These are phyloP conservation scores for Trichosporon ovoides DNA, from an alignment of 1,284 basidiomycete genomes.

Conservation along the genomic window DNA sequence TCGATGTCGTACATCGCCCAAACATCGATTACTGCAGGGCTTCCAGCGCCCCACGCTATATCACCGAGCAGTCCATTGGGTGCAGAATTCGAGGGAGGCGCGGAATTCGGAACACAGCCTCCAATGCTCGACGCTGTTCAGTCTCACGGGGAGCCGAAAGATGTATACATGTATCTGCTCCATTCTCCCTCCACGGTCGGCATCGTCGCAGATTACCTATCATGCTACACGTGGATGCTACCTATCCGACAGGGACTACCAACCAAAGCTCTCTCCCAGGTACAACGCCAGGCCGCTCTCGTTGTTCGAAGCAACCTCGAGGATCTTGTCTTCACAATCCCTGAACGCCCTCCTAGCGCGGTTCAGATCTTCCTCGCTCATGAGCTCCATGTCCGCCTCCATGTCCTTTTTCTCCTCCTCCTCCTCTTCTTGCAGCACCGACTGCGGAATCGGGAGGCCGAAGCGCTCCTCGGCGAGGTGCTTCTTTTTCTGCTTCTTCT, in stretches of 20 bases:
- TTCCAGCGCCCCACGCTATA: too few relatives aligned
- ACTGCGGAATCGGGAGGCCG: slow-evolving; percentile 45
- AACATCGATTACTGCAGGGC: too few relatives aligned
- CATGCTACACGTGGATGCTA: background rate
- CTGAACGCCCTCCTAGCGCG: slow-evolving; percentile 35
- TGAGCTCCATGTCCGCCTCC: slow-evolving; percentile 20
- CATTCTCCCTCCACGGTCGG: too few relatives aligned
- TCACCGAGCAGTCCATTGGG: too few relatives aligned
- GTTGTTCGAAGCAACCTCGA: slow-evolving; percentile 35
- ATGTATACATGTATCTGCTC: background rate
- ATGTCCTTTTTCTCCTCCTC: slow-evolving; percentile 33
- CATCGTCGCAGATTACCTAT: too few relatives aligned
- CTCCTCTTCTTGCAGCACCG: slow-evolving; percentile 37
- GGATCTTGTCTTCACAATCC: slow-evolving; percentile 30
- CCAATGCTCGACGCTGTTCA: too few relatives aligned
- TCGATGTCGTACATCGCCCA: too few relatives aligned
- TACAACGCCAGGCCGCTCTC: slow-evolving; percentile 34
- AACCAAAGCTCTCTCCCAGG: slow-evolving; percentile 40
- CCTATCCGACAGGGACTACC: slow-evolving; percentile 20
- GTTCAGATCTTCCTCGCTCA: slow-evolving; percentile 28
- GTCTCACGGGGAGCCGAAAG: too few relatives aligned
- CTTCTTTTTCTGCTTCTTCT: slow-evolving; percentile 32
- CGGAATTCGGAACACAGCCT: too few relatives aligned
- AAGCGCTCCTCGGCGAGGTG: slow-evolving; percentile 40
- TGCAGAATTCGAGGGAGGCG: too few relatives aligned